phyloP scores from a whole-genome alignment of 768 basidiomycete species.

The Leccinum incarnatum region DNA sequence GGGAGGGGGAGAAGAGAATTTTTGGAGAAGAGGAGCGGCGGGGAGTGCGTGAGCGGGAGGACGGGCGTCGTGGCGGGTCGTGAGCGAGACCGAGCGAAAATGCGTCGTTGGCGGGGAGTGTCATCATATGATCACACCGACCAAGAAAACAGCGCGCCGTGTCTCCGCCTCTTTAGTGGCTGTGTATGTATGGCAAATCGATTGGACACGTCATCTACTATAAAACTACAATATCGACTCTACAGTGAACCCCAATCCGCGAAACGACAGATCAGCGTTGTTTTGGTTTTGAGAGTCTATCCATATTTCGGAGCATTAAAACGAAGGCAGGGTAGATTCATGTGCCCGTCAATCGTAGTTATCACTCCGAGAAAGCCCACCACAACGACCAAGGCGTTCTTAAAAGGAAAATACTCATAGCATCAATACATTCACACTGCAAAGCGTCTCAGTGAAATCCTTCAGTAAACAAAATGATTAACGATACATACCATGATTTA shows the following conservation, averaged over 20 bases:
- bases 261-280: conserved; percentile 39
- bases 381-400: background rate
- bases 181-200: conserved; percentile 2
- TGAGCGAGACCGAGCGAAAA: conserved; percentile 36
- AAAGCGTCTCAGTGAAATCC: background rate
- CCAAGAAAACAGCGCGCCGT: background rate
- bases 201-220: background rate
- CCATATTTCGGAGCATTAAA: conserved; percentile 82
- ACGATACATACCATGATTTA: background rate
- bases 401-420: background rate
- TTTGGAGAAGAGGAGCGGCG: conserved; percentile 50
- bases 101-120: conserved; percentile 36
- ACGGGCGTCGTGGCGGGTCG: conserved; percentile 32
- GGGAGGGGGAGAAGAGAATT: conserved; percentile 39
- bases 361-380: conserved; percentile 59
- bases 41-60: conserved; percentile 22
- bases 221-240: conserved; percentile 24
- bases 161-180: conserved; percentile 4
- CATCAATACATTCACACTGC: background rate
- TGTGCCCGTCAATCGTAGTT: conserved; percentile 75
- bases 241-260: conserved; percentile 32
- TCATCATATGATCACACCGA: conserved; percentile 18
- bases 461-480: too few relatives aligned
- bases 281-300: conserved; percentile 57
- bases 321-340: conserved; percentile 64